Base-by-base conservation (phyloP, 176 grass and related monocot species). In the Oryza longistaminata region DNA sequence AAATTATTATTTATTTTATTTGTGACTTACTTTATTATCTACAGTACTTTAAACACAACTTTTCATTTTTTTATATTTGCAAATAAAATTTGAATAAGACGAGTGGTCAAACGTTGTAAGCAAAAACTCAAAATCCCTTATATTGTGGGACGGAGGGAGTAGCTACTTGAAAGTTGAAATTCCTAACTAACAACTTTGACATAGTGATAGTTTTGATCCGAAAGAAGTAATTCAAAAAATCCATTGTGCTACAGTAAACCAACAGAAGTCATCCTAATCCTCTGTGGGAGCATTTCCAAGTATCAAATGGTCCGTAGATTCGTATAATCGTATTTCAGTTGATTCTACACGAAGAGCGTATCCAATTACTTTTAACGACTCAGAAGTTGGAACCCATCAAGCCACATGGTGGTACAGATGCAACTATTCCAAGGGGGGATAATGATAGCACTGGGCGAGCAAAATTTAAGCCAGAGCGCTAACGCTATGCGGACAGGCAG, bases 391-490 rank as follows among this genome's bases (percentile, higher is more conserved):
- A 52, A 33, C 82, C 31, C 45, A 76, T 53, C 61, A 83, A 80
- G 66, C 69, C 89, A 77, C 65, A 85, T 80, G 64, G 82, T 65
- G 71, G 71, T 70, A 72, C 79, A 76, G 81, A 45, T 66, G 43
- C 70, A 78, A 77, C 85, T 81, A 53, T 77, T 80, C 70, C 70
- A 46, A 35, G 15, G 65, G 65, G 72, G 78, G 67, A 76, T 84
- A 26, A 91, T 91, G 89, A 84, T 73, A 60, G 75, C 85, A 66
- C 85, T 50, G 64, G 50, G 44, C 11, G 82, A 70, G 82, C 70
- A 53, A 21, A 73, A 71, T 85, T 81, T 79, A 81, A 76, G 88
- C 77, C 40, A 80, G 82, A 29, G 88, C 82, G 75, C 64, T 64
- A 81, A 80, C 84, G 69, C 82, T 69, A 75, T 49, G 70, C 22